Evolutionary conservation across 352 stramenopile genomes (phyloP), one percentile per base, ranked within the genome.

Genomic region (Pythium brassicae): DNA sequence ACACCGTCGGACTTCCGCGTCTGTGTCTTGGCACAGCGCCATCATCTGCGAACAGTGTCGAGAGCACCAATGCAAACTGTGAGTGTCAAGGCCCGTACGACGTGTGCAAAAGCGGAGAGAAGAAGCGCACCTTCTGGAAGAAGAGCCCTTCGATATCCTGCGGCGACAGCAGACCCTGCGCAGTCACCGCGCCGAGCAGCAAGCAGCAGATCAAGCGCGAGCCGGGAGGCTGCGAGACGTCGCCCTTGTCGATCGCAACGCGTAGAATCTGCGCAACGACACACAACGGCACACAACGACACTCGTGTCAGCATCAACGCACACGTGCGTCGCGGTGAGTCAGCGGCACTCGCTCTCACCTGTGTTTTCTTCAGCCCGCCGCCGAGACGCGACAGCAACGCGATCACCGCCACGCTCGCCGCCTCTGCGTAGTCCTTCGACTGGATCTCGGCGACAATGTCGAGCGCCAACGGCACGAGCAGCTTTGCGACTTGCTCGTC

Each of bases 71-170:
- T 37, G 8, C 32, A 11, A 37, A 2, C 1, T 7, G 32, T 37
- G 32, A 37, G 32, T 11, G 32, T 37, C 32, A 37, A 37, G n/a
- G 32, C 32, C 14, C 32, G 29, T 23, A 22, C 34, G 14, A 53
- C 19, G n/a, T 43, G 11, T 23, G 9, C 37, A 55, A 35, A 7
- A 14, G 11, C 22, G 23, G 9, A n/a, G 19, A 44, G 9, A 42
- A 11, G 14, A 32, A 39, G n/a, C 20, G 25, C 62, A 89, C 83
- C 78, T 92, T 93, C 40, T 90, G 71, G 39, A 93, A 87, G 62
- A 86, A 91, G 20, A 93, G 67, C 3, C 78, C 78, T 59, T 92
- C 83, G 25, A 93, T 92, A 44, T 93, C 83, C 55, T 82, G 76
- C 0, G 75, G 43, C 11, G 78, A 72, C 22, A 93, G 58, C 27